Percentiles rank a stretch among this genome's conserved stretches.
phyloP scores from a whole-genome alignment of 2,329 filamentous ascomycete genomes.

The Neopestalotiopsis sp. region DNA sequence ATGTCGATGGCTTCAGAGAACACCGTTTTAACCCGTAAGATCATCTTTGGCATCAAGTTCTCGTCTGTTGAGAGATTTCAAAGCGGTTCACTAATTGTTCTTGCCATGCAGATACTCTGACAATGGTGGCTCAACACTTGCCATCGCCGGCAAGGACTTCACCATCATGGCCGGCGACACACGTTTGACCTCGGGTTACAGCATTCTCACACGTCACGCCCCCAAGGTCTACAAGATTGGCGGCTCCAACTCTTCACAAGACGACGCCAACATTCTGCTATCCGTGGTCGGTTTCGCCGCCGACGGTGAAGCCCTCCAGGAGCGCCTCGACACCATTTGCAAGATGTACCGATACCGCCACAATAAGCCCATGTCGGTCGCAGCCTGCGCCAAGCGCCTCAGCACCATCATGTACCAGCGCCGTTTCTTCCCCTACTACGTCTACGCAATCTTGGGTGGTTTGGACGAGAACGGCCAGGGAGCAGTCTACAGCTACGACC shows the following conservation, averaged over 20 bases:
- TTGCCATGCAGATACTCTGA: conserved; percentile 78
- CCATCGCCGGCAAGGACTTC: conserved; percentile 93
- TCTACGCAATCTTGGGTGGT: conserved; percentile 90
- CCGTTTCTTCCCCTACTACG: conserved; percentile 99
- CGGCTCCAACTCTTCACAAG: conserved; percentile 83
- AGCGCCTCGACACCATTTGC: conserved; percentile 90
- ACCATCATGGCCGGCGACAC: conserved; percentile 97
- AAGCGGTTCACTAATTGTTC: conserved; percentile 12
- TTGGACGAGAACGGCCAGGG: conserved; percentile 94
- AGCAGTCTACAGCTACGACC: conserved; percentile 96
- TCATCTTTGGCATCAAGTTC: neutral
- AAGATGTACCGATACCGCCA: conserved; percentile 99
- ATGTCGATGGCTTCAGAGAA: conserved; percentile 64
- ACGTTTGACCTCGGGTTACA: conserved; percentile 93
- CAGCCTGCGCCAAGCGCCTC: conserved; percentile 91
- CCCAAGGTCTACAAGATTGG: conserved; percentile 98
- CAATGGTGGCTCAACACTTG: conserved; percentile 95
- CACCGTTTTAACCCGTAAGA: conserved; percentile 93
- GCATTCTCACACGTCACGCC: conserved; percentile 95
- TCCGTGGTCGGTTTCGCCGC: conserved; percentile 96
- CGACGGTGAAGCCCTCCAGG: conserved; percentile 91
- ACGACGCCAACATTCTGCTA: conserved; percentile 84
- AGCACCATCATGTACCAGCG: conserved; percentile 96
- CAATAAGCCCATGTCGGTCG: conserved; percentile 93
- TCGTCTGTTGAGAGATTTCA: neutral